Evolutionary conservation across 352 stramenopile species (phyloP).

Genomic region (Pythium guiyangense): DNA sequence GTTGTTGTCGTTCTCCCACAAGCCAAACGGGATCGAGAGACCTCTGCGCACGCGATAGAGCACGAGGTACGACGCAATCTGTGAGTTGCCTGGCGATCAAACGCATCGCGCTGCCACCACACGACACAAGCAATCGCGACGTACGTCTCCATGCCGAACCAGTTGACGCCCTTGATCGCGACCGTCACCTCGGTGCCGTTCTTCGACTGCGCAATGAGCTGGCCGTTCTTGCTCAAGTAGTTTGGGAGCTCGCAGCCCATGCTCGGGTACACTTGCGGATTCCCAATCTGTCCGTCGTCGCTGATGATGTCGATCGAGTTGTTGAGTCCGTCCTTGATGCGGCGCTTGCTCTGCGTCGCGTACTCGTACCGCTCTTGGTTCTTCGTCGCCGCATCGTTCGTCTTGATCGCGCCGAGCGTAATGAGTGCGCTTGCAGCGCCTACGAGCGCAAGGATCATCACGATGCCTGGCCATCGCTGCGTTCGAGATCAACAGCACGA

Average conservation of each 20-base stretch:
- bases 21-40: slow-evolving; percentile 46
- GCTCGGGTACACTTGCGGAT: not conserved
- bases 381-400: too few relatives aligned
- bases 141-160: slow-evolving; percentile 74
- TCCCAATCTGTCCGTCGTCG: slow-evolving; percentile 17
- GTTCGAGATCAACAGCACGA: too few relatives aligned
- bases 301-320: slow-evolving; percentile 16
- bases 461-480: slow-evolving; percentile 8
- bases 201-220: not conserved
- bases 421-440: slow-evolving; percentile 3
- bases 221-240: too few relatives aligned
- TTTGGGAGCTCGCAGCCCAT: too few relatives aligned
- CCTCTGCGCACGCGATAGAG: not conserved
- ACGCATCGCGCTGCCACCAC: too few relatives aligned
- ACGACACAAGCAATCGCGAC: not conserved
- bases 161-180: slow-evolving; percentile 64
- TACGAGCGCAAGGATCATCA: slow-evolving; percentile 10
- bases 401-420: too few relatives aligned
- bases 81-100: too few relatives aligned
- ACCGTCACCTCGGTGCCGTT: slow-evolving; percentile 56
- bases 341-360: slow-evolving; percentile 17
- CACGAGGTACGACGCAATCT: not conserved
- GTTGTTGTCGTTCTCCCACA: slow-evolving; percentile 71
- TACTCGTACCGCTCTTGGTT: slow-evolving; percentile 1
- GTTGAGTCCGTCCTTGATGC: slow-evolving; percentile 28